Evolutionary conservation across 805 yeast genomes (phyloP), one percentile per base, ranked within the genome.

Genomic region (Ogataea pignaliae): DNA sequence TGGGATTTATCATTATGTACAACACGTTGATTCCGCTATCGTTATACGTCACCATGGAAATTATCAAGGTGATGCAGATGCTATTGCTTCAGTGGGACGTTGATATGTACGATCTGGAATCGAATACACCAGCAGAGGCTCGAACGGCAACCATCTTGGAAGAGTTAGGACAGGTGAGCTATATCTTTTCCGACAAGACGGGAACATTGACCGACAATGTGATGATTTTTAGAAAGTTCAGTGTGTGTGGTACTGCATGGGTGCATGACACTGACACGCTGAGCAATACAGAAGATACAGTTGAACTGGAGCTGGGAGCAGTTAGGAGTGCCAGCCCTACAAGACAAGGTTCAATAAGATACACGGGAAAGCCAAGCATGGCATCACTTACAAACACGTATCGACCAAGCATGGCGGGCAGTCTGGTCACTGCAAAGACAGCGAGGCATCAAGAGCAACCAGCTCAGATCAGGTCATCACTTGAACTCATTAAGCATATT

Each of bases 1-100:
- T 93, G 96, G 89, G 98, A 2, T 95, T 86, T 64, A 84, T 93
- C 50, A 91, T 93, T 70, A 91, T 93, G 98, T 91, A 85, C 69
- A 93, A 93, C 62, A 93, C 99, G 0, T 76, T 93, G 69, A 93
- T 93, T 59, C 99, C 99, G 0, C 70, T 93, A 29, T 91, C 98
- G 0, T 75, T 93, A 28, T 95, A 93, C 60, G 98, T 93, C 16
- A 89, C 98, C 0, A 87, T 91, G 88, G 99, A 95, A 62, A 84
- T 93, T 48, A 89, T 90, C 59, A 93, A 93, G 60, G 85, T 86
- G 8, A 79, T 85, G 69, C 99, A 93, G 63, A 75, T 88, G 63
- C 64, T 83, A 35, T 71, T 89, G 44, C 70, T 93, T 57, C 95
- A 88, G 60, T 82, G 81, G 77, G 99, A 93, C 65, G 78, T 93